A percentile compares a stretch with the other conserved stretches of the same genome.
These are phyloP conservation scores for Calonectria montana DNA, from an alignment of 2,329 filamentous ascomycete species.

Conservation along the genomic window DNA sequence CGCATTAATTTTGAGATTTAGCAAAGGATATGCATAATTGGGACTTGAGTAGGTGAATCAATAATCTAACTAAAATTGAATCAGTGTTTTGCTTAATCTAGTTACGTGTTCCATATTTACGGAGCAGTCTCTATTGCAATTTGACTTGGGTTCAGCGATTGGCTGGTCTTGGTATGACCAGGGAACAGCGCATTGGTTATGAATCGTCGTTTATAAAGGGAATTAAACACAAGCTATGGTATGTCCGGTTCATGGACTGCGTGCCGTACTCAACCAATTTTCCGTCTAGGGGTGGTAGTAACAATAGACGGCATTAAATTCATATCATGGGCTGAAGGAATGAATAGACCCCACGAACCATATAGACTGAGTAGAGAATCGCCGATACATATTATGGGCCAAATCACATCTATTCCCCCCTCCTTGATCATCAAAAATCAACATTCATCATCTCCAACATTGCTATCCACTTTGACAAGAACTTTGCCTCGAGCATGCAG, in stretches of 20 bases:
- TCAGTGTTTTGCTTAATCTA: not conserved
- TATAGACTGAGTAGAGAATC: not conserved
- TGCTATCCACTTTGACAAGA: constrained; percentile 47
- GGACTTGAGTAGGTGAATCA: not conserved
- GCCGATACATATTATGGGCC: not conserved
- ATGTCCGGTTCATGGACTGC: not conserved
- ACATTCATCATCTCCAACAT: constrained; percentile 40
- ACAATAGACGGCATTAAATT: not conserved
- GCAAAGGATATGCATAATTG: not conserved
- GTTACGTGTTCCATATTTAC: not conserved
- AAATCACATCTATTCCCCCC: not conserved
- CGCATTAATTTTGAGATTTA: not conserved
- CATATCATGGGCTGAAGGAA: not conserved
- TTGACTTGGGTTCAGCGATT: not conserved
- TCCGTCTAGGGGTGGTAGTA: not conserved
- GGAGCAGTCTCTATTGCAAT: too few relatives aligned
- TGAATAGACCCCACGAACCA: not conserved
- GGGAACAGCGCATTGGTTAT: too few relatives aligned
- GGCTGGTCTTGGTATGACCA: too few relatives aligned
- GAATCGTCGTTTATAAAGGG: not conserved
- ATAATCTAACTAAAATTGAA: not conserved
- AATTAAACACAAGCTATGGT: not conserved
- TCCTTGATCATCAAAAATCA: not conserved
- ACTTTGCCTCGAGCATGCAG: constrained; percentile 53
- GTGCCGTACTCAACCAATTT: too few relatives aligned